Conservation (phyloP, 768 basidiomycete genomes). For the Termitomyces sp. region DNA sequence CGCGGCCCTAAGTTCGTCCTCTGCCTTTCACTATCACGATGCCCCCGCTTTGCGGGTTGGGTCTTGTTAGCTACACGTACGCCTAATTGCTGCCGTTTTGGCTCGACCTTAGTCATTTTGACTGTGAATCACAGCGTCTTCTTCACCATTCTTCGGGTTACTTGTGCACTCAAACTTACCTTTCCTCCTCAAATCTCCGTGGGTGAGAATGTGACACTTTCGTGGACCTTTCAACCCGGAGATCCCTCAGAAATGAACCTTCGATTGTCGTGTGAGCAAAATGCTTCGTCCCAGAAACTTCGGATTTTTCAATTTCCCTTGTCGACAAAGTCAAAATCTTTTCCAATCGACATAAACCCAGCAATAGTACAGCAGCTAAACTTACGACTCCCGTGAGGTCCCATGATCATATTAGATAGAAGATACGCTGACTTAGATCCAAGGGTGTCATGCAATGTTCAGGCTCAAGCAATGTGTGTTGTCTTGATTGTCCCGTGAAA, state of each 20-base stretch:
- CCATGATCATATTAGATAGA: not conserved
- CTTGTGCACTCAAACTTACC: not conserved
- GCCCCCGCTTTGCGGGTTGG: not conserved
- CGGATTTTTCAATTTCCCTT: fast-evolving
- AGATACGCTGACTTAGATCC: not conserved
- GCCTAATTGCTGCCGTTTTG: not conserved
- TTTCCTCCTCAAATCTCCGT: fast-evolving
- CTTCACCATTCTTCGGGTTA: not conserved
- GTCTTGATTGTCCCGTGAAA: not conserved
- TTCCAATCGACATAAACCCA: too few species aligned
- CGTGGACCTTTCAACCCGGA: not conserved
- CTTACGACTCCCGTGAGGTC: not conserved
- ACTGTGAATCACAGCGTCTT: not conserved
- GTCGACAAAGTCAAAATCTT: too few species aligned
- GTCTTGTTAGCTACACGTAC: not conserved
- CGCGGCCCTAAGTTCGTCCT: not conserved
- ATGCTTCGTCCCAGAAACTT: not conserved
- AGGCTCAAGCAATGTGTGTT: not conserved
- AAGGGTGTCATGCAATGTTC: not conserved
- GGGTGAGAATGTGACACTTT: not conserved
- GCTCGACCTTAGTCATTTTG: not conserved
- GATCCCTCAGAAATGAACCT: not conserved
- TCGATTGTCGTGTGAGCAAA: not conserved
- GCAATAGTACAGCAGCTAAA: too few species aligned
- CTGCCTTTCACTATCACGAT: not conserved